phyloP scores from a whole-genome alignment of 1,284 basidiomycete species.

The Tilletia horrida region DNA sequence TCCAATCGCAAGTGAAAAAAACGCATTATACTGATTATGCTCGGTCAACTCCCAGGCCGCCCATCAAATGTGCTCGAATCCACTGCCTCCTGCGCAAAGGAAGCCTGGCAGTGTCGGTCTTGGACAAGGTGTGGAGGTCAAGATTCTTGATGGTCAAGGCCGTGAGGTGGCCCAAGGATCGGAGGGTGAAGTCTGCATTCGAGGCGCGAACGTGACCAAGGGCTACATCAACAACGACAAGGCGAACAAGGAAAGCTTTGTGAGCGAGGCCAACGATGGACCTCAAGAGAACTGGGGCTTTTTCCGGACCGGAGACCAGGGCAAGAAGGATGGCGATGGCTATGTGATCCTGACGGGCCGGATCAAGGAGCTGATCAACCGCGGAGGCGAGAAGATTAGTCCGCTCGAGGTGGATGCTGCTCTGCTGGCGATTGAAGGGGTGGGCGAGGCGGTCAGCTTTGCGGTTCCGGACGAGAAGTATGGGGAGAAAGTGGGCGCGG shows the following conservation, averaged over 20 bases:
- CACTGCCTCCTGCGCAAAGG: conserved; percentile 53
- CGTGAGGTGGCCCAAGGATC: conserved; percentile 51
- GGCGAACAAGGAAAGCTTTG: conserved; percentile 55
- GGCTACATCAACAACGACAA: conserved; percentile 58
- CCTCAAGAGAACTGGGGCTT: conserved; percentile 55
- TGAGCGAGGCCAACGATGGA: conserved; percentile 35
- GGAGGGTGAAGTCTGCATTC: conserved; percentile 57
- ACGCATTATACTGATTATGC: background rate
- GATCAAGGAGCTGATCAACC: conserved; percentile 55
- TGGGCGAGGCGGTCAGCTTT: conserved; percentile 61
- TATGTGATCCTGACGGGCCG: conserved; percentile 60
- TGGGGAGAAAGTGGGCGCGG: conserved; percentile 55
- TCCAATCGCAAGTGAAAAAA: too few relatives aligned
- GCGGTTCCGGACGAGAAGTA: conserved; percentile 54
- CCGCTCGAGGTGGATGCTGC: conserved; percentile 65
- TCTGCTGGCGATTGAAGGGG: conserved; percentile 58
- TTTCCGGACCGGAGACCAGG: conserved; percentile 66
- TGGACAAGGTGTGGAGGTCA: conserved; percentile 58
- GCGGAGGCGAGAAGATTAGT: conserved; percentile 67
- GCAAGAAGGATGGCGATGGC: conserved; percentile 64
- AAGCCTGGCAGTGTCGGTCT: conserved; percentile 59
- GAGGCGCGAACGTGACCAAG: conserved; percentile 57
- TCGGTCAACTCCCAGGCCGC: conserved; percentile 43
- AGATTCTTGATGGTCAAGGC: conserved; percentile 56
- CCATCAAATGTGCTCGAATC: conserved; percentile 59